A percentile compares a stretch with the other conserved stretches of the same genome.
phyloP scores from a whole-genome alignment of 257 asterid species.

The Schizonepeta tenuifolia region DNA sequence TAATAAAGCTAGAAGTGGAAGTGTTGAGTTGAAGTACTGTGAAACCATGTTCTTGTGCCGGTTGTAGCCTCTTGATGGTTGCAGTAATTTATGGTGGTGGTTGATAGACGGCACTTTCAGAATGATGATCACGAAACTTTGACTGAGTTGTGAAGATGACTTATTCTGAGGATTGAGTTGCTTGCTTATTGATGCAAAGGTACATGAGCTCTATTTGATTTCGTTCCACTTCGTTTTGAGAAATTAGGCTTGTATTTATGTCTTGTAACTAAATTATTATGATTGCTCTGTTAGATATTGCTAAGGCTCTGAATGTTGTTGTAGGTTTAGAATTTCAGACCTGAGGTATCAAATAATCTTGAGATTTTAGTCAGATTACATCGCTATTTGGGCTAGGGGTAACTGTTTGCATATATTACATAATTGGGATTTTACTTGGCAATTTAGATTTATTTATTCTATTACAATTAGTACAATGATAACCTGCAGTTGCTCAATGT shows the following conservation, averaged over 20 bases:
- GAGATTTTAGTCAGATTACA: background rate
- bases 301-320: background rate
- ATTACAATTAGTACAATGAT: too few species aligned
- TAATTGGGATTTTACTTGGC: too few species aligned
- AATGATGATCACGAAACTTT: conserved; percentile 16
- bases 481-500: too few species aligned
- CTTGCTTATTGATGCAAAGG: conserved; percentile 23
- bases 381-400: background rate
- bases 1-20: conserved; percentile 33
- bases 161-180: conserved; percentile 38
- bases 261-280: background rate
- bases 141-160: conserved; percentile 33
- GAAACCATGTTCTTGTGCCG: background rate
- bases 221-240: background rate
- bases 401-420: too few species aligned
- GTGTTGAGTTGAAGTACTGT: background rate
- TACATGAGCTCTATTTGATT: conserved; percentile 17
- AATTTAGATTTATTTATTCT: too few species aligned
- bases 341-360: background rate
- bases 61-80: background rate
- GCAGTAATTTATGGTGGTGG: background rate
- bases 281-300: background rate
- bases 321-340: background rate
- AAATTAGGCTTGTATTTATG: conserved; percentile 2
- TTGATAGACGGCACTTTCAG: background rate